These are phyloP conservation scores for Ophiostoma montium DNA, from an alignment of 2,329 filamentous ascomycete species.

Conservation along the genomic window DNA sequence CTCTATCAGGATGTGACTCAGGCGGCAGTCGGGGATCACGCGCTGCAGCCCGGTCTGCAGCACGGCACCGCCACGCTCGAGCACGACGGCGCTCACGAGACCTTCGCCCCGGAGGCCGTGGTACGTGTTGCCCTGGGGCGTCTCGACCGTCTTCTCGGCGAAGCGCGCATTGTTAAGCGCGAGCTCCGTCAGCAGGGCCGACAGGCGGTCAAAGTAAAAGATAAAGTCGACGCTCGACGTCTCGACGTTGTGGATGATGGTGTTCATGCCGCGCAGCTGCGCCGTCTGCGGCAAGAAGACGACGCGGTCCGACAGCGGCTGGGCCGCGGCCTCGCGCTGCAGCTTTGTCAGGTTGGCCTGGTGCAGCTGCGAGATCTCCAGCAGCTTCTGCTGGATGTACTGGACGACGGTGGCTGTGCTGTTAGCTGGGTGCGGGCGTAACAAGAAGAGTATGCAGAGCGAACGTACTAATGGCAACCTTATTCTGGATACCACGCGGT, in stretches of 20 bases:
- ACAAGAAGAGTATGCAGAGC: not conserved
- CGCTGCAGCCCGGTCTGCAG: constrained; percentile 80
- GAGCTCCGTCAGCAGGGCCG: constrained; percentile 72
- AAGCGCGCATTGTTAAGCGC: constrained; percentile 69
- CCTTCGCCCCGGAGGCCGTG: constrained; percentile 56
- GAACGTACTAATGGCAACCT: constrained; percentile 64
- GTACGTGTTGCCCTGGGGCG: constrained; percentile 57
- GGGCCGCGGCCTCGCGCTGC: constrained; percentile 55
- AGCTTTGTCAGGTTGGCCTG: constrained; percentile 65
- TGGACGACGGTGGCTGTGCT: constrained; percentile 72
- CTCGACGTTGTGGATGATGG: constrained; percentile 68
- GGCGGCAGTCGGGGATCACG: constrained; percentile 84
- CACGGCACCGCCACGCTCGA: constrained; percentile 77
- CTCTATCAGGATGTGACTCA: constrained; percentile 80
- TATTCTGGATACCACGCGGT: constrained; percentile 86
- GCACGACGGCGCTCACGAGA: constrained; percentile 70
- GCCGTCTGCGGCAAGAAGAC: constrained; percentile 60
- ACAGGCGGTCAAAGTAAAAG: constrained; percentile 89
- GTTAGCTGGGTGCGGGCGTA: not conserved
- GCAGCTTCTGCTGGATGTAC: constrained; percentile 75
- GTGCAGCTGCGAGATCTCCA: constrained; percentile 74
- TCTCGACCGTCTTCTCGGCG: constrained; percentile 46
- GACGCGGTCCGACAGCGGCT: constrained; percentile 61
- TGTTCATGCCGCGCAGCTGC: constrained; percentile 79
- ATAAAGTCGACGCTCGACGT: constrained; percentile 82